Conservation (phyloP, 2,329 filamentous ascomycete species). For the Pseudogymnoascus sp. region DNA sequence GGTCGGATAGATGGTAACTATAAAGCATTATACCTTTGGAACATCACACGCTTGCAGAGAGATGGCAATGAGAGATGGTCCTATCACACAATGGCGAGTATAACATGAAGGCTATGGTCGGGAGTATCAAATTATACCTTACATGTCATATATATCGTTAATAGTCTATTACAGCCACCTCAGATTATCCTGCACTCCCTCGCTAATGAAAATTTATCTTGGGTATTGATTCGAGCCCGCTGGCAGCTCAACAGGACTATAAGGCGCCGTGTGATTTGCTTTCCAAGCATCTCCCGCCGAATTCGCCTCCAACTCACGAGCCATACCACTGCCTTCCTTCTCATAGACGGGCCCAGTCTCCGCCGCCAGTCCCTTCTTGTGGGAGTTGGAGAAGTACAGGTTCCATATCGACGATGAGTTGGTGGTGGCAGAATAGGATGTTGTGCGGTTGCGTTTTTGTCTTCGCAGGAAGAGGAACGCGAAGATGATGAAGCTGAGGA, state of each 20-base stretch:
- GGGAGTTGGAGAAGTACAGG: not conserved
- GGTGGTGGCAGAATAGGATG: not conserved
- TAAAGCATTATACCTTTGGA: not conserved
- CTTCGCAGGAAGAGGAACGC: slow-evolving; percentile 11
- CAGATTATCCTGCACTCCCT: not conserved
- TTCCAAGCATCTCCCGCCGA: not conserved
- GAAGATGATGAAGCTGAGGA: slow-evolving; percentile 25
- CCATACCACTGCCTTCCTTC: not conserved
- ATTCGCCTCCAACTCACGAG: not conserved
- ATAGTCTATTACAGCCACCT: not conserved
- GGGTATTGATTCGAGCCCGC: not conserved
- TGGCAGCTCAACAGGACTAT: not conserved
- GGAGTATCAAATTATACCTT: not conserved
- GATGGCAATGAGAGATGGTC: too few species aligned
- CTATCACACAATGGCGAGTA: not conserved
- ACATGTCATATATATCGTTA: not conserved
- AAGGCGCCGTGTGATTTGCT: not conserved
- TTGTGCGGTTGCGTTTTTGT: not conserved
- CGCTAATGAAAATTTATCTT: not conserved
- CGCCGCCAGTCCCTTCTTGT: not conserved
- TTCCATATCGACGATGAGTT: not conserved
- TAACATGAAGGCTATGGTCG: not conserved
- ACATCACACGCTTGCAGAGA: too few species aligned
- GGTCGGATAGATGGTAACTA: not conserved
- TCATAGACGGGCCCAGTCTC: not conserved